Conservation (phyloP, 305 asterid genomes). For the Fraxinus dipetala region DNA sequence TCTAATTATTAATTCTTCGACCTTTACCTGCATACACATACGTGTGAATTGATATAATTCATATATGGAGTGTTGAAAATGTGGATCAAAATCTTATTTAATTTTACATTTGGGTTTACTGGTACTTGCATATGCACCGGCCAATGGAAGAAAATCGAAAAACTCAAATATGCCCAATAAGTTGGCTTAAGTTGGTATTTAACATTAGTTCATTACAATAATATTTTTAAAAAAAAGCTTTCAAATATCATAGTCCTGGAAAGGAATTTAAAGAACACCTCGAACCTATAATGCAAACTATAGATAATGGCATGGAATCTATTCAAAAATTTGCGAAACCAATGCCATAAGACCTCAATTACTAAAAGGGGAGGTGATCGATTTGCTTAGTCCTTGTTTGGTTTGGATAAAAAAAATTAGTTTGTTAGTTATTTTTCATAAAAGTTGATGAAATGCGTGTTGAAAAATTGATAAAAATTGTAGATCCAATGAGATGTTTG, state of each 20-base stretch:
- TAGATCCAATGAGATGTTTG: not conserved
- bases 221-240: not conserved
- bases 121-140: not conserved
- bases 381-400: not conserved
- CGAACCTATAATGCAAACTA: not conserved
- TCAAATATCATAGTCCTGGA: not conserved
- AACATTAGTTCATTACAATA: not conserved
- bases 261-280: not conserved
- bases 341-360: not conserved
- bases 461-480: not conserved
- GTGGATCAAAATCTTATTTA: not conserved
- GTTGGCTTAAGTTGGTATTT: not conserved
- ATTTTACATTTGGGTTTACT: not conserved
- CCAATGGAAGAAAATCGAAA: not conserved
- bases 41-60: not conserved
- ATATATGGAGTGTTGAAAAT: not conserved
- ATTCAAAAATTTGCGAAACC: not conserved
- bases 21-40: slow-evolving; percentile 1
- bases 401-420: not conserved
- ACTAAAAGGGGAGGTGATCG: not conserved
- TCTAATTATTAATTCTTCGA: not conserved
- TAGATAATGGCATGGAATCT: not conserved
- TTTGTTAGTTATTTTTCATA: not conserved
- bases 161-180: not conserved
- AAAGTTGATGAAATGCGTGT: not conserved